These are phyloP conservation scores for Penicillium oxalicum DNA, from an alignment of 2,329 filamentous ascomycete species.

Conservation along the genomic window DNA sequence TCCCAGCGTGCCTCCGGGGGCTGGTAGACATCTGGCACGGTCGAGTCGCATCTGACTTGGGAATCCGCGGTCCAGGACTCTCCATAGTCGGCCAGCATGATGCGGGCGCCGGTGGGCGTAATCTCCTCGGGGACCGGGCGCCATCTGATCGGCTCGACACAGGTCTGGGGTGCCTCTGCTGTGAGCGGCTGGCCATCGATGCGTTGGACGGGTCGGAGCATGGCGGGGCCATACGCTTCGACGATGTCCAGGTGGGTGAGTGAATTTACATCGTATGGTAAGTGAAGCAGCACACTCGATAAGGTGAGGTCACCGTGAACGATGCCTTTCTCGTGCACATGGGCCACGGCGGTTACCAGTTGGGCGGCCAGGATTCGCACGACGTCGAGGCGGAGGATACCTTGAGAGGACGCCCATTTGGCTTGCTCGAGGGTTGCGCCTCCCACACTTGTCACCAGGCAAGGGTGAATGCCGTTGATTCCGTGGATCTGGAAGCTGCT, in stretches of 20 bases:
- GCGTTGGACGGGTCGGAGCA: conserved; percentile 15
- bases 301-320: conserved; percentile 26
- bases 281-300: conserved; percentile 22
- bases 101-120: conserved; percentile 17
- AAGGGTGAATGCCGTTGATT: conserved; percentile 21
- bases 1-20: conserved; percentile 35
- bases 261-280: conserved; percentile 13
- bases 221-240: conserved; percentile 17
- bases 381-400: conserved; percentile 21
- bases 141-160: conserved; percentile 14
- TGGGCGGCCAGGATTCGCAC: conserved; percentile 23
- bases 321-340: conserved; percentile 24
- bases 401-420: conserved; percentile 18
- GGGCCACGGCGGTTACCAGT: conserved; percentile 28
- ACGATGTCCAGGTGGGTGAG: conserved; percentile 19
- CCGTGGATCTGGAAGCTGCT: conserved; percentile 13
- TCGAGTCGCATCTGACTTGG: conserved; percentile 7
- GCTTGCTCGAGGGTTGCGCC: conserved; percentile 15
- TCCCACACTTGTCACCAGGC: conserved; percentile 16
- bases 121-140: conserved; percentile 20
- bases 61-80: conserved; percentile 12
- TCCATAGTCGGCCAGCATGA: conserved; percentile 26
- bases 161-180: conserved; percentile 15
- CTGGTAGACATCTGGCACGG: conserved; percentile 16
- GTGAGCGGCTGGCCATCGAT: conserved; percentile 18